Evolutionary conservation across 805 yeast genomes (phyloP).

Genomic region (Spathaspora passalidarum): DNA sequence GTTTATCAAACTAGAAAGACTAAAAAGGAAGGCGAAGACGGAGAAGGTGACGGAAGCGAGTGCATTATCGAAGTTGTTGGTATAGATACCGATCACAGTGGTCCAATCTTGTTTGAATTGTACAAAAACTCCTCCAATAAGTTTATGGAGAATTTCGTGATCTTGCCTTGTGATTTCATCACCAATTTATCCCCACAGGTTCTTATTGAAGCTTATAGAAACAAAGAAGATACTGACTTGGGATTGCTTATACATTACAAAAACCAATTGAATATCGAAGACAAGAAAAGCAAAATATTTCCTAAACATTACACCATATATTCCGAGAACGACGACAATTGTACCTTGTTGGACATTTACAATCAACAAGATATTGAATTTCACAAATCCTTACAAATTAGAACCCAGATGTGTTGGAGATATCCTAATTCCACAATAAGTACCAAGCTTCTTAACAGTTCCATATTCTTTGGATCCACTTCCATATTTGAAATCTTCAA

Average conservation of each 20-base stretch:
- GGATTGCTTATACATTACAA: constrained; percentile 77
- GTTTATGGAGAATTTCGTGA: constrained; percentile 47
- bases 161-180: constrained; percentile 90
- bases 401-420: constrained; percentile 90
- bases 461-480: constrained; percentile 49
- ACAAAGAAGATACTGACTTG: constrained; percentile 60
- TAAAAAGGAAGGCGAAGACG: constrained; percentile 11
- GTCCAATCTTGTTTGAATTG: constrained; percentile 53
- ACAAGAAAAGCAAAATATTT: constrained; percentile 59
- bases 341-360: constrained; percentile 65
- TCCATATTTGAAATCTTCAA: constrained; percentile 52
- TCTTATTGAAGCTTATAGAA: constrained; percentile 78
- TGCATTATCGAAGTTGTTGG: constrained; percentile 19
- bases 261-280: constrained; percentile 72
- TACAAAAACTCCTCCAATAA: constrained; percentile 38
- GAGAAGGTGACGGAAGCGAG: not conserved
- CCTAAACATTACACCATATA: constrained; percentile 68
- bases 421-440: constrained; percentile 78
- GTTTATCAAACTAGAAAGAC: constrained; percentile 24
- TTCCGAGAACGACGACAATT: constrained; percentile 39
- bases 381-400: constrained; percentile 66
- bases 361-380: constrained; percentile 66
- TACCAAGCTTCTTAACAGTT: constrained; percentile 69
- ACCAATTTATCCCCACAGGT: constrained; percentile 91
- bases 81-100: constrained; percentile 45